Conservation (phyloP, 2,329 filamentous ascomycete species). For the Lasiodiplodia sp. region DNA sequence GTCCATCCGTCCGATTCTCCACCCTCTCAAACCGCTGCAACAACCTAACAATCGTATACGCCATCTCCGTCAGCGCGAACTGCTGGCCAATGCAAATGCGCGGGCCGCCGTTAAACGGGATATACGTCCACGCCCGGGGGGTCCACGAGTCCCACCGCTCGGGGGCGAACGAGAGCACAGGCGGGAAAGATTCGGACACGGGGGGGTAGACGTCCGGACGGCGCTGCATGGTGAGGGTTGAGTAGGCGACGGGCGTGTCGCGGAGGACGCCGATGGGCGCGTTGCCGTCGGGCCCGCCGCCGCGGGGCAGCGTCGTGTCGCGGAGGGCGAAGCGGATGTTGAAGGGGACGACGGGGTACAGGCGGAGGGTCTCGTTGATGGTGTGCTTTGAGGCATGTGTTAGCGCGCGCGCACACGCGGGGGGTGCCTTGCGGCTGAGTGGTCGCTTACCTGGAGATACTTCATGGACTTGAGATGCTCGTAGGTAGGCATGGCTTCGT, state of each 20-base stretch:
- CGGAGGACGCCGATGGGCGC: constrained; percentile 54
- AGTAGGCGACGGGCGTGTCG: constrained; percentile 56
- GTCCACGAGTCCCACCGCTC: constrained; percentile 60
- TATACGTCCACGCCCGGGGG: constrained; percentile 57
- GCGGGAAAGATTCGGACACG: constrained; percentile 47
- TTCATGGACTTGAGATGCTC: constrained; percentile 86
- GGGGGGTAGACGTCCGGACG: constrained; percentile 58
- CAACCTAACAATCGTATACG: constrained; percentile 56
- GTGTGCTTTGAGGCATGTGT: constrained; percentile 47
- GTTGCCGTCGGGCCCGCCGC: constrained; percentile 55
- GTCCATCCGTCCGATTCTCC: constrained; percentile 46
- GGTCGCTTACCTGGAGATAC: constrained; percentile 62
- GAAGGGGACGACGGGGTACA: constrained; percentile 60
- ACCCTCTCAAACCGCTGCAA: constrained; percentile 52
- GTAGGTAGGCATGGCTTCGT: constrained; percentile 69
- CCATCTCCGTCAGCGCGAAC: constrained; percentile 60
- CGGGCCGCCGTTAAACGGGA: constrained; percentile 57
- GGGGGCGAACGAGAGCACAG: constrained; percentile 53
- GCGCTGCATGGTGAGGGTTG: constrained; percentile 58
- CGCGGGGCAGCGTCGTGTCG: constrained; percentile 58
- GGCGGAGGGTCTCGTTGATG: constrained; percentile 54
- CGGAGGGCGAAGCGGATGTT: constrained; percentile 56
- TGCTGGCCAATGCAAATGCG: constrained; percentile 61
- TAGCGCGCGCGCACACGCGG: constrained; percentile 43
- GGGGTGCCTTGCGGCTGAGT: not conserved